Base-by-base conservation (phyloP, 768 basidiomycete genomes). In the Termitomyces sp. region DNA sequence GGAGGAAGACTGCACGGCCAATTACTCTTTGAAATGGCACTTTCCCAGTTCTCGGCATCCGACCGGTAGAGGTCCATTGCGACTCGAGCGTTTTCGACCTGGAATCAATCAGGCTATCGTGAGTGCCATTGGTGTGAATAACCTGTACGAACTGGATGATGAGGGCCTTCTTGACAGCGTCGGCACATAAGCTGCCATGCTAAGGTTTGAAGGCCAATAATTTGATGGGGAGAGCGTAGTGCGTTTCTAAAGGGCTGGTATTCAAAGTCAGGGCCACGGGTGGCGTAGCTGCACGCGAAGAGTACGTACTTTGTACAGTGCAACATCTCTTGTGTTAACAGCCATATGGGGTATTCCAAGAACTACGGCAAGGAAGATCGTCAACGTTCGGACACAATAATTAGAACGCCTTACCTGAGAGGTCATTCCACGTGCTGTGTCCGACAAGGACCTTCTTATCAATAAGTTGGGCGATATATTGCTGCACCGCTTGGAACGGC, bases 101-200 rank as follows among this genome's bases (percentile, higher is more conserved):
- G 64, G 16, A 56, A 28, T 34, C 57, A 59, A 35, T 50, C 37
- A 62, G 51, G 59, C 54, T 44, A 52, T 50, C 42, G 43, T 56
- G 34, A 54, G 46, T 55, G 54, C 52, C 25, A 45, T 58, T 19
- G 45, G 23, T 21, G 39, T 44, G 55, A 42, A 55, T 43, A 55
- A 37, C 25, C 42, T 61, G 3, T 39, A 80, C 86, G 64, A 65
- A 93, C 91, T 10, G 89, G 85, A 68, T 90, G 81, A 61, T 83
- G 77, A 54, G 83, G 78, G 30, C 82, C 83, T 65, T 89, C 86
- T 65, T 88, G 86, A 65, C 87, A 88, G 30, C 85, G 81, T 63
- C 90, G 79, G 55, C 82, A 79, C 89, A 93, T 89, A 35, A 93
- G 79, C 63, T 85, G 86, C 88, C 88, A 91, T 67, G 85, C 82